Evolutionary conservation across 2,329 filamentous ascomycete genomes (phyloP), one percentile per base, ranked within the genome.

Genomic region (Pseudocercospora macadamiae): DNA sequence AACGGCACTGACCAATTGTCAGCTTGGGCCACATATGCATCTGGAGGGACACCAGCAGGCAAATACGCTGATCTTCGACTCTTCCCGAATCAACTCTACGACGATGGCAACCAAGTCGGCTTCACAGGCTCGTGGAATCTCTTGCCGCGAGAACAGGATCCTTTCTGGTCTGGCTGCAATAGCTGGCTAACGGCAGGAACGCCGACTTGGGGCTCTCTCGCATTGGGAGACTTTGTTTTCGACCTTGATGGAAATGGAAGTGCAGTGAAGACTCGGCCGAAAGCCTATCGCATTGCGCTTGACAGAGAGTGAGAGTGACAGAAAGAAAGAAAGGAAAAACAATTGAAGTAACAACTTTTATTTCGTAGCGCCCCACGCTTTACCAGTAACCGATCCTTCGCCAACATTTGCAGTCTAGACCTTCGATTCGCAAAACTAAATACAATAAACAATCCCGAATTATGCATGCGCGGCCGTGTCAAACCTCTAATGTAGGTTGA

Each of bases 1-100:
- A 73, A 74, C 37, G 68, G 69, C n/a, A 69, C 68, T 2, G 68
- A 74, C 54, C 48, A 73, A 6, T 59, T 73, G 9, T 48, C 39
- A 12, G 51, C 44, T 4, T 30, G 4, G 34, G 30, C 12, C 39
- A 45, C 4, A 7, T 6, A 12, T 12, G 6, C 28, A 32, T 12
- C 28, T 32, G 28, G 12, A 12, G 19, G 12, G 14, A 2, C 18
- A 6, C 14, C 8, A 19, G 6, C 18, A 21, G 39, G 19, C 8
- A 25, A 45, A 12, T 25, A 45, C 21, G 39, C 14, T n/a, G 60
- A 48, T 12, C 53, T 68, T 10, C 60, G 64, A 12, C 30, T 68
- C 14, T 60, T 64, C 7, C 66, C 68, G 0, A 68, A 64, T 3
- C 61, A 68, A 39, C 39, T 70, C 1, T 54, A 54, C 5, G 36